These are phyloP conservation scores for Didymella sp. DNA, from an alignment of 2,329 filamentous ascomycete species.

Conservation along the genomic window DNA sequence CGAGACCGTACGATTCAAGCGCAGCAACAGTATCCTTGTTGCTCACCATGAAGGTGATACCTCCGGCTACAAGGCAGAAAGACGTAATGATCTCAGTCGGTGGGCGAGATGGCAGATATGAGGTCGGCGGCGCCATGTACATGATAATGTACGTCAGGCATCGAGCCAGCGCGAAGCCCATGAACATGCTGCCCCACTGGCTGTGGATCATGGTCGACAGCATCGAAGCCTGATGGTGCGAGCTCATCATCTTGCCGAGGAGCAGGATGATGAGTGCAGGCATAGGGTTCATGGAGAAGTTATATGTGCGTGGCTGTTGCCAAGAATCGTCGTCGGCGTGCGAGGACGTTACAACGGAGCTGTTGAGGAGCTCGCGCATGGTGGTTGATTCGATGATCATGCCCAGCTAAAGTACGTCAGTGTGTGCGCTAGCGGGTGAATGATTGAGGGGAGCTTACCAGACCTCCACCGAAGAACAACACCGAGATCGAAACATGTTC, in stretches of 20 bases:
- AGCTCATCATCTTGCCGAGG: conserved; percentile 93
- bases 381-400: conserved; percentile 79
- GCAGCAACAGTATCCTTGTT: conserved; percentile 76
- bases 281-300: conserved; percentile 83
- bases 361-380: conserved; percentile 71
- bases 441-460: conserved; percentile 64
- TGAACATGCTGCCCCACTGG: conserved; percentile 88
- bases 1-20: conserved; percentile 78
- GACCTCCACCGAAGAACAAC: conserved; percentile 89
- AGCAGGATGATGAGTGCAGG: conserved; percentile 86
- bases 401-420: conserved; percentile 60
- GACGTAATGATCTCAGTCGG: conserved; percentile 87
- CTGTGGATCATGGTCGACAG: conserved; percentile 90
- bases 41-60: conserved; percentile 91
- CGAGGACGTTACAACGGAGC: conserved; percentile 53
- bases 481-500: conserved; percentile 93
- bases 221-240: conserved; percentile 84
- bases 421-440: conserved; percentile 21
- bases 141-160: conserved; percentile 79
- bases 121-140: conserved; percentile 81
- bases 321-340: conserved; percentile 53
- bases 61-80: conserved; percentile 87
- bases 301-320: conserved; percentile 70
- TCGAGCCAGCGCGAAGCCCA: conserved; percentile 80
- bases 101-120: conserved; percentile 80